Conservation (phyloP, 495 filamentous ascomycete genomes). For the Pyrenula massariospora region DNA sequence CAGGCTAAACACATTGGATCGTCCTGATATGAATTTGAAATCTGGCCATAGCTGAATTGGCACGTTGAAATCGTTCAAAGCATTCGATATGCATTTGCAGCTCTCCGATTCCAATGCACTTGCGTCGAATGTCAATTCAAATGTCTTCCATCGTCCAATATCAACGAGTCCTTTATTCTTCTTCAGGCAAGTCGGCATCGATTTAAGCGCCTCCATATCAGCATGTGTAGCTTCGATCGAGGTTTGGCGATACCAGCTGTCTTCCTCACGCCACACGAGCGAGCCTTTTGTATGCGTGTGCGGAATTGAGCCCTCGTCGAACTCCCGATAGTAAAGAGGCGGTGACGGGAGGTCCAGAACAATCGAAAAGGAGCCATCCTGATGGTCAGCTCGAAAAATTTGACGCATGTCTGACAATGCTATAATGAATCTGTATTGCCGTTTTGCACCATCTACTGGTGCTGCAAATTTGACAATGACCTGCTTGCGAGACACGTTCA, state of each 20-base stretch:
- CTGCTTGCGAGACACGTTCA: conserved; percentile 18
- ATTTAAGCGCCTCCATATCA: conserved; percentile 15
- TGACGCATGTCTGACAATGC: conserved; percentile 50
- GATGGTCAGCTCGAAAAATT: conserved; percentile 33
- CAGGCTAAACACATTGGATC: conserved; percentile 21
- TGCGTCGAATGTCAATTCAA: conserved; percentile 18
- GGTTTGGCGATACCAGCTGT: conserved; percentile 68
- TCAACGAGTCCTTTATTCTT: conserved; percentile 58
- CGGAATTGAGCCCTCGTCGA: conserved; percentile 21
- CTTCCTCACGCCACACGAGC: conserved; percentile 48
- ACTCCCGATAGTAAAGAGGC: conserved; percentile 50
- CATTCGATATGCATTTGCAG: conserved; percentile 34
- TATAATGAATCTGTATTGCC: conserved; percentile 43
- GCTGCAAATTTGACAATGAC: conserved; percentile 17
- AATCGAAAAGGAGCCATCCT: conserved; percentile 23
- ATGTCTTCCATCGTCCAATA: conserved; percentile 31
- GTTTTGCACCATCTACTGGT: conserved; percentile 5
- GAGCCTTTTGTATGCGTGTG: conserved; percentile 29
- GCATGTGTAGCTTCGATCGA: conserved; percentile 44
- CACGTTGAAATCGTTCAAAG: conserved; percentile 69
- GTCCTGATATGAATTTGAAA: conserved; percentile 15
- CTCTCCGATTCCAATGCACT: conserved; percentile 16
- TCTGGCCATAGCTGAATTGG: conserved; percentile 17
- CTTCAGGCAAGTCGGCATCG: conserved; percentile 38
- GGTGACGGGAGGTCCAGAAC: conserved; percentile 53